A percentile compares a stretch with the other conserved stretches of the same genome.
phyloP scores from a whole-genome alignment of 2,329 filamentous ascomycete species.

The Scedosporium boydii region DNA sequence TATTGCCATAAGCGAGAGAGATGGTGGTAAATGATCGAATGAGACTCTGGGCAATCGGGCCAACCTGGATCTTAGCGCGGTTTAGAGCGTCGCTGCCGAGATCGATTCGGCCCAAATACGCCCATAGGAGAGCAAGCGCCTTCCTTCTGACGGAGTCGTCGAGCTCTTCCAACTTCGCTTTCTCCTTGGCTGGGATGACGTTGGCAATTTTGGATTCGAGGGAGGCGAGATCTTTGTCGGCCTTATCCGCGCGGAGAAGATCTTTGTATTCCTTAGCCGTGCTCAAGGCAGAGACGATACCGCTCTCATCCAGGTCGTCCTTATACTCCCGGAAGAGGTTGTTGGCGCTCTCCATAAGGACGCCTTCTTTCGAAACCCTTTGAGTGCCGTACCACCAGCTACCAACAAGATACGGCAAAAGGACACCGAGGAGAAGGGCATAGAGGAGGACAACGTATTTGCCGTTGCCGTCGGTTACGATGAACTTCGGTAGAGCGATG shows the following conservation, averaged over 20 bases:
- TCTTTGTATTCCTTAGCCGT: constrained; percentile 77
- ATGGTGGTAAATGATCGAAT: constrained; percentile 84
- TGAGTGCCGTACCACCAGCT: constrained; percentile 99
- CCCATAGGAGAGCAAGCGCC: constrained; percentile 84
- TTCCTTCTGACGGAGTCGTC: constrained; percentile 77
- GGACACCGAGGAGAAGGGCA: constrained; percentile 74
- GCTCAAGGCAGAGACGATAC: constrained; percentile 72
- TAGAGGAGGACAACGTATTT: constrained; percentile 94
- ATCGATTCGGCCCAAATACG: constrained; percentile 82
- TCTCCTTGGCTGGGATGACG: constrained; percentile 58
- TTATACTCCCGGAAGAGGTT: constrained; percentile 90
- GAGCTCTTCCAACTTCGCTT: constrained; percentile 65
- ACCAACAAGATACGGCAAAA: constrained; percentile 87
- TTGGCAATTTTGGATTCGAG: constrained; percentile 73
- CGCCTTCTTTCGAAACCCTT: constrained; percentile 83
- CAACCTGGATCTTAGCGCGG: constrained; percentile 80
- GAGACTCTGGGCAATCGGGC: constrained; percentile 74
- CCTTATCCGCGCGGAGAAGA: constrained; percentile 65
- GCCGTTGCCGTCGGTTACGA: constrained; percentile 85
- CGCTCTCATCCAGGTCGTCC: constrained; percentile 71
- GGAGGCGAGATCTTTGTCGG: constrained; percentile 71
- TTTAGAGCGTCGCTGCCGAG: constrained; percentile 78
- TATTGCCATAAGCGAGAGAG: constrained; percentile 76
- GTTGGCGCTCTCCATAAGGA: constrained; percentile 87
- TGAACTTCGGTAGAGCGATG: constrained; percentile 87